phyloP scores from a whole-genome alignment of 768 basidiomycete genomes.

The Leccinum uliginosum region DNA sequence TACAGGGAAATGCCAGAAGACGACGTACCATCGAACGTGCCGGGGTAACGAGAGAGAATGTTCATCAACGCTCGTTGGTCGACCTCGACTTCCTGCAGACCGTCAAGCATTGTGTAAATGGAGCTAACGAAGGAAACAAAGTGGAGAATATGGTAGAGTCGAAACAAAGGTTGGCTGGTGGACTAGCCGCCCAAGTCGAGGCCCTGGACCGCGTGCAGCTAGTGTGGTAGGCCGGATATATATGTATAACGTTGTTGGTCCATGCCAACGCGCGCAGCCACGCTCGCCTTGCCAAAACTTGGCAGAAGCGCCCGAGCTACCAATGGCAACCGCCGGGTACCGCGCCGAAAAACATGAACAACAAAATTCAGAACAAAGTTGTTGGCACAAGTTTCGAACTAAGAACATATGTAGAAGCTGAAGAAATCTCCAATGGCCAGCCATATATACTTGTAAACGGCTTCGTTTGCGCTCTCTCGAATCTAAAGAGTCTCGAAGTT shows the following conservation, averaged over 20 bases:
- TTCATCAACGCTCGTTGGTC: conserved; percentile 14
- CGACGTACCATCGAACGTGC: conserved; percentile 6
- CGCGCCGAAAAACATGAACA: background rate
- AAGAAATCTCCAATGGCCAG: too few relatives aligned
- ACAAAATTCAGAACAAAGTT: too few relatives aligned
- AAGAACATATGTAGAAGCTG: too few relatives aligned
- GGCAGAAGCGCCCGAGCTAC: background rate
- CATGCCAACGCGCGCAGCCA: background rate
- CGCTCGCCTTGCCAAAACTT: background rate
- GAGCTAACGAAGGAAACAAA: background rate
- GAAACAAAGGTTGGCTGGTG: background rate
- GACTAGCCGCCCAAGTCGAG: background rate
- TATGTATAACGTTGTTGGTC: background rate
- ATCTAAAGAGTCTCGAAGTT: too few relatives aligned
- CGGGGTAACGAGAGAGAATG: conserved; percentile 17
- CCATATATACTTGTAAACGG: too few relatives aligned
- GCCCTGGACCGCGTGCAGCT: background rate
- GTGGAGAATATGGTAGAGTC: background rate
- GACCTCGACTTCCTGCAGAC: conserved; percentile 14
- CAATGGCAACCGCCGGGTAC: too few relatives aligned
- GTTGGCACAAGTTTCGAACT: too few relatives aligned
- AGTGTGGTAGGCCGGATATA: background rate
- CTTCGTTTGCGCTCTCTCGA: too few relatives aligned
- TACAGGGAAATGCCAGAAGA: background rate
- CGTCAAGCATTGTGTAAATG: background rate